Evolutionary conservation across 306 rosid species (phyloP), one percentile per base, ranked within the genome.

Genomic region (Quercus rubra): DNA sequence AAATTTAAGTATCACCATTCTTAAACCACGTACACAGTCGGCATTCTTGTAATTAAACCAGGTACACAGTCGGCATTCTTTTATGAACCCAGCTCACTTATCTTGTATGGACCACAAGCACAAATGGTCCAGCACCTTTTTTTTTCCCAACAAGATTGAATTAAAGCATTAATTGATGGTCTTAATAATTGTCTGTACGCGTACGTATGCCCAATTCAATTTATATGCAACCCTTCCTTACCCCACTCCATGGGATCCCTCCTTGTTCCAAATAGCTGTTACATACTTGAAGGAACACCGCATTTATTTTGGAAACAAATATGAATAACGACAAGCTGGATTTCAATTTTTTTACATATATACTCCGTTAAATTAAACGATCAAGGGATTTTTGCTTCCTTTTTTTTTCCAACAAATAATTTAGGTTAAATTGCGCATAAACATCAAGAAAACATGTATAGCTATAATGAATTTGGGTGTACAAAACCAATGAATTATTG

Each of bases 11-110:
- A 73, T 82, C 82, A 73, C 63, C 73, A 35, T 46, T 14, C 64
- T 33, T 76, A 86, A 81, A 75, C 76, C 41, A 72, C 28, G 71
- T 23, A 55, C 46, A 8, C 11, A 41, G 46, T 0, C 3, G 28
- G 27, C 66, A 74, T 55, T 71, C 43, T 77, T 17, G 23, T 23
- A 0, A 23, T 33, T 76, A 86, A 81, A 75, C 76, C 41, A 72
- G 21, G 71, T 23, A 55, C 46, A 8, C 11, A 8, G 46, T 0
- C 3, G 28, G 27, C 66, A 74, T 55, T 71, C 43, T 77, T 17
- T 77, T 76, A 72, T 59, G 75, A 74, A 70, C 77, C 84, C 83
- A 83, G 57, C 83, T 73, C 81, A 77, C 74, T 64, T n/a, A 17
- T 69, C 76, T 64, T 74, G 80, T 28, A 79, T 63, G 74, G 73